Conservation (phyloP, 257 asterid genomes). For the Primulina eburnea region DNA sequence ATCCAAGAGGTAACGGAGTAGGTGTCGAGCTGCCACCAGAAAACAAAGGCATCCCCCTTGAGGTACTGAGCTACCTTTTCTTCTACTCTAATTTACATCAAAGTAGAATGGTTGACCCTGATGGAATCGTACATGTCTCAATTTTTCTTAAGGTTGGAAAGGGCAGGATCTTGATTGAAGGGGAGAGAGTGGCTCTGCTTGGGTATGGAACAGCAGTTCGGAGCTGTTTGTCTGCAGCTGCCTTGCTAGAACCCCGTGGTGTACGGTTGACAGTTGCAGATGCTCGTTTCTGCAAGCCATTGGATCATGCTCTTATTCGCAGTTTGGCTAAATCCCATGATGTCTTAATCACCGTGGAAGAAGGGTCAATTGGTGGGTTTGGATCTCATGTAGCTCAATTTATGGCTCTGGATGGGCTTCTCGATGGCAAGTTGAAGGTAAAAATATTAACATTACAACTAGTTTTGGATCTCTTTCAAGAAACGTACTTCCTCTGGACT, state of each 20-base stretch:
- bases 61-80: slow-evolving; percentile 41
- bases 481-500: neutral
- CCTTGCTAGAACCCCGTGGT: slow-evolving; percentile 54
- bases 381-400: slow-evolving; percentile 96
- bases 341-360: slow-evolving; percentile 82
- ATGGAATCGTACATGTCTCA: neutral
- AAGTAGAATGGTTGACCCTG: neutral
- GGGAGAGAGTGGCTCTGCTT: slow-evolving; percentile 87
- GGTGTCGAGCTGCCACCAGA: slow-evolving; percentile 72
- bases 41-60: slow-evolving; percentile 86
- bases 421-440: slow-evolving; percentile 87
- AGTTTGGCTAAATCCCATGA: slow-evolving; percentile 80
- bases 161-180: slow-evolving; percentile 76
- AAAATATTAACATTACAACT: neutral
- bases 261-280: slow-evolving; percentile 74
- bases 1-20: slow-evolving; percentile 91
- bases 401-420: slow-evolving; percentile 92
- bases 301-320: slow-evolving; percentile 71
- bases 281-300: slow-evolving; percentile 95
- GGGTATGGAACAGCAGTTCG: slow-evolving; percentile 89
- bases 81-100: neutral
- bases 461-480: neutral
- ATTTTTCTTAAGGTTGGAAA: slow-evolving; percentile 54
- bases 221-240: slow-evolving; percentile 85
- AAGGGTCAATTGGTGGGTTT: slow-evolving; percentile 98